phyloP scores from a whole-genome alignment of 257 asterid species.

The Ajuga chamaepitys region DNA sequence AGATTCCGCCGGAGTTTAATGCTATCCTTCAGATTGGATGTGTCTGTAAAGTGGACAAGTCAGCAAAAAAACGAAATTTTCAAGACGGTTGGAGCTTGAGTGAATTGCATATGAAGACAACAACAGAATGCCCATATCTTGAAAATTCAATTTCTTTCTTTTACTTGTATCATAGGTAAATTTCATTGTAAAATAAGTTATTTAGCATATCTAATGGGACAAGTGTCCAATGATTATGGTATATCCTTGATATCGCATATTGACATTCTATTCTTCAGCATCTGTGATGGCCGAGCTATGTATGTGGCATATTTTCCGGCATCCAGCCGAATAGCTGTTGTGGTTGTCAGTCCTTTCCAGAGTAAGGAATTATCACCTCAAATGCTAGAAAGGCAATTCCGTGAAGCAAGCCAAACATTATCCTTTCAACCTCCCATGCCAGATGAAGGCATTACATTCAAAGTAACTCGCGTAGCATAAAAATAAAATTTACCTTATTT shows the following conservation, averaged over 20 bases:
- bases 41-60: conserved; percentile 91
- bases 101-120: conserved; percentile 95
- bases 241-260: conserved; percentile 2
- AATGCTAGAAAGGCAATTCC: conserved; percentile 83
- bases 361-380: conserved; percentile 81
- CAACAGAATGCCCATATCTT: conserved; percentile 90
- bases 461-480: conserved; percentile 40
- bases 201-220: conserved; percentile 1
- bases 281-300: conserved; percentile 82
- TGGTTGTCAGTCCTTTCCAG: conserved; percentile 89
- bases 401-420: conserved; percentile 71
- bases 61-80: conserved; percentile 55
- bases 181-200: not conserved
- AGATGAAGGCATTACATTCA: conserved; percentile 48
- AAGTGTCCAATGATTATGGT: not conserved
- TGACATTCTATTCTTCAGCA: conserved; percentile 38
- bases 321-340: conserved; percentile 56
- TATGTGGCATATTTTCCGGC: conserved; percentile 78
- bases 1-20: conserved; percentile 70
- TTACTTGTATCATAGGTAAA: conserved; percentile 87
- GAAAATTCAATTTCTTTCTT: conserved; percentile 73
- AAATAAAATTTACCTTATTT: not conserved
- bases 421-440: conserved; percentile 42
- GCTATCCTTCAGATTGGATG: conserved; percentile 89
- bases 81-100: conserved; percentile 83